A percentile compares a stretch with the other conserved stretches of the same genome.
Conservation (phyloP, 2,329 filamentous ascomycete genomes). For the Hirsutella rhossiliensis region DNA sequence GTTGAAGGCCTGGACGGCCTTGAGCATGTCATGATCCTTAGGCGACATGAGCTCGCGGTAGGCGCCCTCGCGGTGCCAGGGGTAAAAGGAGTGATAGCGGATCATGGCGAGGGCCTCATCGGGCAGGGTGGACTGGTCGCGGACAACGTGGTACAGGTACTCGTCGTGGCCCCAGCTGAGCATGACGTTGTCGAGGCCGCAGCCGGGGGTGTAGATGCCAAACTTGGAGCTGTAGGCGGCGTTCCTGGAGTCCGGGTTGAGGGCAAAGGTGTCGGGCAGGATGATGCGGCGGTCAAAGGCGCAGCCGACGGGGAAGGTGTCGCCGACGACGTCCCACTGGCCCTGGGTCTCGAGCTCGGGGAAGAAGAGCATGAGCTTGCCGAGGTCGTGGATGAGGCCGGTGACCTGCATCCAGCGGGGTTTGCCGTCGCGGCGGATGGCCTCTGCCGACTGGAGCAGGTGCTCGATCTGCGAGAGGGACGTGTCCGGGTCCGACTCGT, state of each 20-base stretch:
- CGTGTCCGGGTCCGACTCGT: constrained; percentile 86
- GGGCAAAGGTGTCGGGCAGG: constrained; percentile 64
- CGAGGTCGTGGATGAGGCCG: constrained; percentile 67
- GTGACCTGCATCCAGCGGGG: constrained; percentile 73
- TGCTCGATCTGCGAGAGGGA: constrained; percentile 81
- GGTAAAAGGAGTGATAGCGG: constrained; percentile 85
- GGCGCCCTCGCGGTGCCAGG: constrained; percentile 75
- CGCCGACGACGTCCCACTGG: constrained; percentile 89
- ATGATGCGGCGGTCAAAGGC: constrained; percentile 66
- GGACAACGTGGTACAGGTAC: constrained; percentile 77
- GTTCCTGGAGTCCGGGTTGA: constrained; percentile 63
- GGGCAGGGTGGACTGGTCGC: constrained; percentile 69
- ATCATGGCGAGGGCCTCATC: constrained; percentile 84
- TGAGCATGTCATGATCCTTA: constrained; percentile 68
- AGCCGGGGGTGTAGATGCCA: constrained; percentile 70
- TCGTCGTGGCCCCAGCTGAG: constrained; percentile 85
- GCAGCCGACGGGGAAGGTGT: constrained; percentile 72
- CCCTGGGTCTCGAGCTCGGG: constrained; percentile 53
- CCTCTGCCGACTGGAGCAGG: constrained; percentile 78
- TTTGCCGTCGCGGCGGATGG: constrained; percentile 75
- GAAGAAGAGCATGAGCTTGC: constrained; percentile 72
- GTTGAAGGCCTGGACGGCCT: constrained; percentile 76
- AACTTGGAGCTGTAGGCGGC: constrained; percentile 62
- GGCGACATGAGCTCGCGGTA: constrained; percentile 76
- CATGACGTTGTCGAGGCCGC: constrained; percentile 80